These are phyloP conservation scores for Zostera marina DNA, from an alignment of 116 monocot genomes.

Conservation along the genomic window DNA sequence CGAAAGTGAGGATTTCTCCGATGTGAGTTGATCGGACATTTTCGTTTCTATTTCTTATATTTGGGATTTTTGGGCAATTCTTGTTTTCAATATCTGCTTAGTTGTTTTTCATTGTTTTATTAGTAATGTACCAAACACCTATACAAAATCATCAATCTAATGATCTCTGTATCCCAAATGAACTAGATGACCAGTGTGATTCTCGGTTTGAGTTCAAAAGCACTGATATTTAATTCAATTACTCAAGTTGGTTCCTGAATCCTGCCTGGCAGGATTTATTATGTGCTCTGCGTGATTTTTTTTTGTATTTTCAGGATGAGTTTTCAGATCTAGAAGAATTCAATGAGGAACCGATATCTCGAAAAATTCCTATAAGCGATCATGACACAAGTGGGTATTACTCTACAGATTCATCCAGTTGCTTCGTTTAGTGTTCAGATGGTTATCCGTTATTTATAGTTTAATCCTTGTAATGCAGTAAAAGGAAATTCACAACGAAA, in stretches of 20 bases:
- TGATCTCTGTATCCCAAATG: too few species aligned
- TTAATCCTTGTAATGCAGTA: conserved; percentile 5
- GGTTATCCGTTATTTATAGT: not conserved
- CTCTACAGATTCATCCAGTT: not conserved
- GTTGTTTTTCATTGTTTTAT: not conserved
- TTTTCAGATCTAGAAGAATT: conserved; percentile 2
- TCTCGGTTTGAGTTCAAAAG: too few species aligned
- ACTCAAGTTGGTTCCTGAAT: not conserved
- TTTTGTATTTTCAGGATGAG: conserved; percentile 9
- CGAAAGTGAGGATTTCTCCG: conserved; percentile 13
- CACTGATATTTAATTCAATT: too few species aligned
- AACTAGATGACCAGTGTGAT: too few species aligned
- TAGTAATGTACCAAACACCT: not conserved
- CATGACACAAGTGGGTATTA: conserved; percentile 1
- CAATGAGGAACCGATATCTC: not conserved
- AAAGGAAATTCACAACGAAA: not conserved
- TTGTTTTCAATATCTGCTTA: too few species aligned
- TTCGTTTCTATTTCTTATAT: not conserved
- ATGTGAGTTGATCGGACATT: conserved; percentile 15
- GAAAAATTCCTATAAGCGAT: not conserved
- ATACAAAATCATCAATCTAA: not conserved
- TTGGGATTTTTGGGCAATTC: not conserved
- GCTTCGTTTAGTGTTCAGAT: not conserved
- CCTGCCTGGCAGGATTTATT: not conserved
- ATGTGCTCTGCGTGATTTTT: not conserved